phyloP scores from a whole-genome alignment of 805 yeast genomes.

The Alloascoidea hylecoeti region DNA sequence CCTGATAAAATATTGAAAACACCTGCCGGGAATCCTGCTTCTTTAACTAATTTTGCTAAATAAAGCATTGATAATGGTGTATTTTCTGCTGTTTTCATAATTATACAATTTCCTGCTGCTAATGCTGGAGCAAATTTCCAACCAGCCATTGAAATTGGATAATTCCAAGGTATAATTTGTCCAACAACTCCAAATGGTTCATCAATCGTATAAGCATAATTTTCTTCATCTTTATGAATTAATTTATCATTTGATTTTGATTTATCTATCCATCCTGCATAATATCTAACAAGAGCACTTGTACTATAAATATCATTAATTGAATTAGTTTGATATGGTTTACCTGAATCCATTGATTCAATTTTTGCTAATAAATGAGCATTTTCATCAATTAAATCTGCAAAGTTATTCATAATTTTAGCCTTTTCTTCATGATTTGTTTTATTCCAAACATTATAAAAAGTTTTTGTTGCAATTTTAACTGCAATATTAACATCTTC shows the following conservation, averaged over 20 bases:
- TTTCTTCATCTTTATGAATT: conserved; percentile 59
- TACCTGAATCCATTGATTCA: conserved; percentile 85
- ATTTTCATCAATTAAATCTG: conserved; percentile 63
- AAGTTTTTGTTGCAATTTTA: conserved; percentile 70
- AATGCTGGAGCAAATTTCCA: conserved; percentile 94
- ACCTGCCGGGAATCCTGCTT: conserved; percentile 89
- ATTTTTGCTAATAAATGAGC: conserved; percentile 61
- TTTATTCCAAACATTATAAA: conserved; percentile 53
- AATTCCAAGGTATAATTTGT: conserved; percentile 95
- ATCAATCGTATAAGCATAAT: conserved; percentile 66
- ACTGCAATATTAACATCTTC: conserved; percentile 82
- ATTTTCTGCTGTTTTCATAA: conserved; percentile 82
- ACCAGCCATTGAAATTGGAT: conserved; percentile 84
- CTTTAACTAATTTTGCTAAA: conserved; percentile 50
- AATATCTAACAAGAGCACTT: conserved; percentile 59
- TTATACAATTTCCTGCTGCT: conserved; percentile 82
- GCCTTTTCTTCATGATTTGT: conserved; percentile 59
- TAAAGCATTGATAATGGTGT: conserved; percentile 83
- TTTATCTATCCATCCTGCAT: conserved; percentile 91
- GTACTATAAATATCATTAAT: conserved; percentile 62
- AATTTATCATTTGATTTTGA: conserved; percentile 75
- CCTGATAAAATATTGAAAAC: conserved; percentile 83
- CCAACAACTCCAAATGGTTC: conserved; percentile 95
- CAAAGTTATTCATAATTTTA: conserved; percentile 49
- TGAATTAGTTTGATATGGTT: conserved; percentile 42